Conservation (phyloP, 1,284 basidiomycete species). For the Anthracocystis panici-leucophaei region DNA sequence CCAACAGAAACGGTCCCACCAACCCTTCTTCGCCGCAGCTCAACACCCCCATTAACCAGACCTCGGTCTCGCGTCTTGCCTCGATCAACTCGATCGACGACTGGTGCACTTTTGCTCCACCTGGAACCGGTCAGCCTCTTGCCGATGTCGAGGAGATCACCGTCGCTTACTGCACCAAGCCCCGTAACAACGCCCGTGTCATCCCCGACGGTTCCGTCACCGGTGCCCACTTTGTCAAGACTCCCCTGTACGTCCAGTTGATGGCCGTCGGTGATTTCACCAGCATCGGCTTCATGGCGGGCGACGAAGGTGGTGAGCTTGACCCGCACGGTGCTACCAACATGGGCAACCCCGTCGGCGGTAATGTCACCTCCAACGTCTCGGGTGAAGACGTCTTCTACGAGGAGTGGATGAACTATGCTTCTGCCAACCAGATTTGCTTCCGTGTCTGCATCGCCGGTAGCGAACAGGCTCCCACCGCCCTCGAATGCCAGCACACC, state of each 20-base stretch:
- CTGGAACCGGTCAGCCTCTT: constrained; percentile 73
- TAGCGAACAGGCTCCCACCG: constrained; percentile 55
- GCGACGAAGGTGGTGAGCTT: constrained; percentile 67
- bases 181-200: constrained; percentile 69
- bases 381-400: constrained; percentile 72
- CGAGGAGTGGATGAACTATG: constrained; percentile 73
- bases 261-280: constrained; percentile 70
- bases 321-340: constrained; percentile 69
- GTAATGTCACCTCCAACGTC: constrained; percentile 73
- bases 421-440: constrained; percentile 64
- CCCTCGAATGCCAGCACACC: constrained; percentile 65
- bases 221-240: constrained; percentile 68
- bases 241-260: constrained; percentile 71
- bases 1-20: constrained; percentile 56
- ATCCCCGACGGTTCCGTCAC: constrained; percentile 69
- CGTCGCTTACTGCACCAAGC: constrained; percentile 80
- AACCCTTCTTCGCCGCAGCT: constrained; percentile 61
- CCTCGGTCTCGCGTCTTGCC: constrained; percentile 61
- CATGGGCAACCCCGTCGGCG: constrained; percentile 73
- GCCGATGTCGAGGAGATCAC: constrained; percentile 78
- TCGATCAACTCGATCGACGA: constrained; percentile 67
- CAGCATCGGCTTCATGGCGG: constrained; percentile 59
- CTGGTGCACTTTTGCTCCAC: constrained; percentile 70
- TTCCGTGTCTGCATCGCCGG: constrained; percentile 69
- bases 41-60: constrained; percentile 68